Base-by-base conservation (phyloP, 495 filamentous ascomycete genomes). In the Penicillium diatomitis region DNA sequence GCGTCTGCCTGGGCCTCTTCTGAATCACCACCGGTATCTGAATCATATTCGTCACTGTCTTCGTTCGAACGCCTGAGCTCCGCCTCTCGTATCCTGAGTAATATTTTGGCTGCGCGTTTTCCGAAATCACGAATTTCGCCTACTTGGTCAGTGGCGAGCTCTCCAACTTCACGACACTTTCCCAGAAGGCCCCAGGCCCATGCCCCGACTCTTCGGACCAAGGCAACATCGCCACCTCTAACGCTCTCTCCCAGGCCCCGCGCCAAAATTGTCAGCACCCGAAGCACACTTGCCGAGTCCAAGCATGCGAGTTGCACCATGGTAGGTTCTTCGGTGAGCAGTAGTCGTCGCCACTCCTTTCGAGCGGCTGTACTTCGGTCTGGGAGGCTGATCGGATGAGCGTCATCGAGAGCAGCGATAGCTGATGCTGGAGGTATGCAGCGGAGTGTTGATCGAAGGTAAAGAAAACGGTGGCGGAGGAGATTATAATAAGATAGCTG, bases 301-400 rank as follows among this genome's bases (percentile, higher is more conserved):
- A 91, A 83, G 12, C 75, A 74, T 0, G 81, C 83, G 11, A 91
- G 56, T 56, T 89, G 86, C 0, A 72, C 78, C 8, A 84, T 83
- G 10, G 75, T 64, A 6, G 88, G 88, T 42, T 83, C 77, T 5
- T 79, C 65, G 64, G 69, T 43, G 53, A 77, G 48, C 47, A 82
- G 38, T 29, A 77, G 71, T 54, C 79, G 57, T 47, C 70, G 55
- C 76, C 71, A 75, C 68, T 76, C 46, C 62, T 73, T 65, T 49
- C 66, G 48, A 49, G 72, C 52, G 43, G 52, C 41, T 51, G 66
- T 35, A 58, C 76, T 55, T 72, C 58, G 68, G 5, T 62, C 56
- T 2, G 73, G 75, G 4, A 84, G 71, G 41, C 72, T 68, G 33
- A 75, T 82, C 6, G 78, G 79, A 56, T 85, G 78, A 8, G 75